phyloP scores from a whole-genome alignment of 495 filamentous ascomycete species.

The Xylaria venustula region DNA sequence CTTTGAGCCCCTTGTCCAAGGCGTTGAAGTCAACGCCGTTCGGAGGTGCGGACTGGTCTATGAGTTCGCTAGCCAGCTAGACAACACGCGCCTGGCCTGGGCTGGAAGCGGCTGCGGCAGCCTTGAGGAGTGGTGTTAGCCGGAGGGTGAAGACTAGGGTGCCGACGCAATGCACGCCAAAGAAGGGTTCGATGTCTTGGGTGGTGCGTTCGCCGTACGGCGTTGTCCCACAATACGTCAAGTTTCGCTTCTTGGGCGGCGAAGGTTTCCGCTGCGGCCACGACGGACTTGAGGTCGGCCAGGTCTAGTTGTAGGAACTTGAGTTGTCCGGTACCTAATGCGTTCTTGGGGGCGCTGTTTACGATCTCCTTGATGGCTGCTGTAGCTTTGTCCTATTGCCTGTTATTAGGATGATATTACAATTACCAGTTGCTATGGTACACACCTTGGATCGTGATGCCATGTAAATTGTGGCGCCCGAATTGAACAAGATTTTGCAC shows the following conservation, averaged over 20 bases:
- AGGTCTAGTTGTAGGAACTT: conserved; percentile 28
- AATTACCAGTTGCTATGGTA: too few species aligned
- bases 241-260: conserved; percentile 19
- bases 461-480: conserved; percentile 37
- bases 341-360: conserved; percentile 24
- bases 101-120: conserved; percentile 28
- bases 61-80: conserved; percentile 35
- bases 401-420: conserved; percentile 8
- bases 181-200: too few species aligned
- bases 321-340: conserved; percentile 17
- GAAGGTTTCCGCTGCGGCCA: conserved; percentile 16
- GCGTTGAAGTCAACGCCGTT: conserved; percentile 30
- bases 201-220: too few species aligned
- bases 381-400: conserved; percentile 24
- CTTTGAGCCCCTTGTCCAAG: conserved; percentile 23
- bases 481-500: conserved; percentile 34
- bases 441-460: conserved; percentile 28
- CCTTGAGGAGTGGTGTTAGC: too few species aligned
- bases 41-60: conserved; percentile 23
- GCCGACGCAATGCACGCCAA: too few species aligned
- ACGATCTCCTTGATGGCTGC: conserved; percentile 22
- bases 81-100: conserved; percentile 38
- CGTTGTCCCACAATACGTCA: too few species aligned
- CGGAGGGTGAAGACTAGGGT: too few species aligned
- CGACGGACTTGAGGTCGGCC: conserved; percentile 20